Evolutionary conservation across 1,284 basidiomycete species (phyloP), one percentile per base, ranked within the genome.

Genomic region (Pseudozyma thailandica): DNA sequence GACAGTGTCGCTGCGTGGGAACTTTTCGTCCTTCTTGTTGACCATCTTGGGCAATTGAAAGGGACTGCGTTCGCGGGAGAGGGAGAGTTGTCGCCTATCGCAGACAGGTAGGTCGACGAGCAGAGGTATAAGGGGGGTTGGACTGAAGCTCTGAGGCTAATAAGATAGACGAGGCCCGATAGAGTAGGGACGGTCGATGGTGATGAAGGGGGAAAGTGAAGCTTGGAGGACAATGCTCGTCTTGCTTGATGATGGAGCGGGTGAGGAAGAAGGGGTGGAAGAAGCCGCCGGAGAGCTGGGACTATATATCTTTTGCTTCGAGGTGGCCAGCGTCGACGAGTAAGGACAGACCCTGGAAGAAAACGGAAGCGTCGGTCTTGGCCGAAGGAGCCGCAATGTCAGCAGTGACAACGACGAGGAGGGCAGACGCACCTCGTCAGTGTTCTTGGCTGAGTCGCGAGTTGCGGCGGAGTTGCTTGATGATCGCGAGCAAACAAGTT

Each of bases 1-100:
- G 16, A 71, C 50, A 39, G 68, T 71, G 53, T 71, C 68, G 39
- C 56, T 57, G 31, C 68, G 60, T 31, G 68, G 68, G 41, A 71
- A 71, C 13, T 54, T 71, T 18, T 71, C 57, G 30, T 71, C 48
- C 41, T 64, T 56, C 45, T 57, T 61, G 37, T 60, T 44, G 10
- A 65, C 57, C 68, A 70, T 70, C 18, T 31, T 63, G 54, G 31
- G 45, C 26, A 9, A 58, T 16, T 41, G 15, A 10, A 31, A 25
- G 25, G 47, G 25, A 9, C 26, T 41, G 7, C 23, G 30, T 3
- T 41, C 3, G 27, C 6, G 12, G n/a, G 10, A 26, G 27, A 38
- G 39, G 10, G 20, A 23, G 42, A 16, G 28, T 26, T 16, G 57
- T 53, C 58, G 57, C 64, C 58, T 68, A 68, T 56, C 54, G 21